Evolutionary conservation across 2,329 filamentous ascomycete genomes (phyloP), one percentile per base, ranked within the genome.

Genomic region (Westerdykella sp.): DNA sequence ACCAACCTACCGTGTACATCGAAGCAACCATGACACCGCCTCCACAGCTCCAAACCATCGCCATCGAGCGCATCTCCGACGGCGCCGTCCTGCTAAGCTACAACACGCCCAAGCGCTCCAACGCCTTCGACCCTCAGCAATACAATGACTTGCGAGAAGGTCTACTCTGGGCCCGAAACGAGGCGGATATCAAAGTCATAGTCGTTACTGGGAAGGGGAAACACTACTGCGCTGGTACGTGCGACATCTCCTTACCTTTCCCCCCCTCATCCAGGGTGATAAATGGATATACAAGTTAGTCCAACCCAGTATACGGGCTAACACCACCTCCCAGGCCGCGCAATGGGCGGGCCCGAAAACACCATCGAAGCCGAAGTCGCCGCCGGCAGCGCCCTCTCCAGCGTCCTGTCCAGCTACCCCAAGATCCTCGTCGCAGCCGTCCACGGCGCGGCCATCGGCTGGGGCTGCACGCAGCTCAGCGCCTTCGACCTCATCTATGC

Each of bases 371-470:
- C 48, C 36, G 53, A 54, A 50, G 44, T 54, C 37, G 47, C 32
- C n/a, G 51, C 53, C 6, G 51, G 49, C 3, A 21, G 43, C 21
- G 25, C 39, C 21, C 49, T 54, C 11, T 44, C 45, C 18, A 31
- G 30, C 12, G 48, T 54, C 11, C 41, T 54, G 2, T 36, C 23
- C 10, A 16, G 12, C 11, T 54, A 48, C 42, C 53, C 49, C 2
- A 54, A 56, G 32, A 38, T 53, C n/a, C 41, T 56, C 18, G 46
- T 54, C 25, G 51, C 53, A 14, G 51, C 53, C 21, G 51, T 53
- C 6, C 45, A 53, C 31, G 49, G 49, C 38, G 51, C 51, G n/a
- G 47, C 43, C 40, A 51, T 54, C 31, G 49, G 51, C 15, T 54
- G 49, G 51, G 53, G 49, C 5, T 56, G 49, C 38, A 54, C 53